Evolutionary conservation across 2,329 filamentous ascomycete genomes (phyloP), one percentile per base, ranked within the genome.

Genomic region (Knoxdaviesia proteae): DNA sequence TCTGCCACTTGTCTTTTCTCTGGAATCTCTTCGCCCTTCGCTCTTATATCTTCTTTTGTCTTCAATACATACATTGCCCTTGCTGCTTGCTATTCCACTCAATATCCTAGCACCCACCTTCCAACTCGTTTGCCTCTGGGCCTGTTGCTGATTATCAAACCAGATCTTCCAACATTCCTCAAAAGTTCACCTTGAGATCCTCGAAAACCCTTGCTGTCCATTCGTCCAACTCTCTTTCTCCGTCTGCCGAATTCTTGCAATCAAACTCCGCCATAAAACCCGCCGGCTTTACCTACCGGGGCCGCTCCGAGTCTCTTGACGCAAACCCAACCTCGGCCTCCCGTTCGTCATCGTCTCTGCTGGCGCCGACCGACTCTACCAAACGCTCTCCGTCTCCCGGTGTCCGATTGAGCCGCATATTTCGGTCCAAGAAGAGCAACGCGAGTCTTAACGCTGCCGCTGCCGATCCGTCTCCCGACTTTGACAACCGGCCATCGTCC

Each of bases 401-500:
- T 42, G 72, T 75, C 52, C 82, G 77, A 53, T 63, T 88, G 47
- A 80, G 72, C 56, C 76, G 78, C 53, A 80, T 78, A 8, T 84
- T 90, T 52, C 71, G 62, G 45, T 62, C 67, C 38, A 75, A 69
- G 52, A 74, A 67, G 53, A 60, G 52, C 47, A 46, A 43, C 31
- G 43, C 47, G n/a, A 47, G 42, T 33, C 40, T 49, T 6, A 52
- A 57, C 31, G 64, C 32, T 46, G 48, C 43, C 48, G 51, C 34
- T 42, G 31, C 34, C 32, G 32, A 31, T 7, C 32, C 34, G 20
- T 30, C 32, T 36, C 40, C 40, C 29, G 40, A 32, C 6, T 39
- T 36, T 35, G 39, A 45, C n/a, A 9, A 11, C 35, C 32, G 33
- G n/a, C 30, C 39, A 8, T 6, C 11, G 34, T 37, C 31, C 5